Evolutionary conservation across 805 yeast species (phyloP).

Genomic region (Saccharomycopsis malanga): DNA sequence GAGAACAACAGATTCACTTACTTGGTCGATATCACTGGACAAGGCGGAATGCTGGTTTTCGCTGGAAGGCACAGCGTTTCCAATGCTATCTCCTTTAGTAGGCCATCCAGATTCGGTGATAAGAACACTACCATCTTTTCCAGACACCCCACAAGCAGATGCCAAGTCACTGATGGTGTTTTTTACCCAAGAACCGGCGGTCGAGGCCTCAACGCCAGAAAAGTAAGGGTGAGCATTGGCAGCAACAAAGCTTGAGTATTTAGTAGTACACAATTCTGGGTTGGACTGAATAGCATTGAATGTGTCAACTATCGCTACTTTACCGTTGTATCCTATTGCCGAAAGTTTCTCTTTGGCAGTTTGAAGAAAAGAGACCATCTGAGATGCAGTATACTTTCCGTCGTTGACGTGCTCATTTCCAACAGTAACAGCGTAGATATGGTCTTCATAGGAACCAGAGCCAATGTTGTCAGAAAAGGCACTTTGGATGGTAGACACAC

Average conservation of each 20-base stretch:
- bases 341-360: constrained; percentile 64
- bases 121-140: constrained; percentile 56
- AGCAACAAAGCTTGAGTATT: constrained; percentile 82
- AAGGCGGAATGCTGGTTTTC: constrained; percentile 72
- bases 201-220: constrained; percentile 74
- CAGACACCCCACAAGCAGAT: constrained; percentile 54
- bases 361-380: constrained; percentile 56
- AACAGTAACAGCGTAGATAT: constrained; percentile 62
- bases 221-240: constrained; percentile 97
- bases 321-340: constrained; percentile 82
- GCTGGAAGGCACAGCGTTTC: constrained; percentile 53
- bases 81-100: constrained; percentile 71
- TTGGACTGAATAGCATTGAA: constrained; percentile 89
- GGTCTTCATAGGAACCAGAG: not conserved
- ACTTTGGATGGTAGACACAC: constrained; percentile 45
- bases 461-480: constrained; percentile 55
- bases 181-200: constrained; percentile 86
- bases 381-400: constrained; percentile 66
- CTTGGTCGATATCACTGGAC: constrained; percentile 56
- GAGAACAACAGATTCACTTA: constrained; percentile 62
- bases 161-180: constrained; percentile 83
- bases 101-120: constrained; percentile 99
- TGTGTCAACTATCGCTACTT: constrained; percentile 91
- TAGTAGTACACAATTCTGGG: constrained; percentile 74
- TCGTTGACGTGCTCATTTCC: constrained; percentile 96